Base-by-base conservation (phyloP, 805 yeast species). In the Candida saitoana region DNA sequence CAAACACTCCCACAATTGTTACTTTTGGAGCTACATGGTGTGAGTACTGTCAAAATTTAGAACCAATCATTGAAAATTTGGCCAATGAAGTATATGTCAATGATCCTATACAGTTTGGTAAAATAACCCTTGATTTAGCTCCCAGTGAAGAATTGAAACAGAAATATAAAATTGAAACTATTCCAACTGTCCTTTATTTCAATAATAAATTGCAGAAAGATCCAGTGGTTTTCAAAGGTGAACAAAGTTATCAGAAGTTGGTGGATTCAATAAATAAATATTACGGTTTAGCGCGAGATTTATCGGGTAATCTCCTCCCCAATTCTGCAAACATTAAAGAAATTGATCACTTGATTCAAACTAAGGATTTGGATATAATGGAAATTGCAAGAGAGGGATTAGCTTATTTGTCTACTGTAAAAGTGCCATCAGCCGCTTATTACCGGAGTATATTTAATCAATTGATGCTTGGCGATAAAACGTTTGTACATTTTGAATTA, bases 1-100 rank as follows among this genome's bases (percentile, higher is more conserved):
- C 62, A 18, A 44, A 54, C 20, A 49, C 49, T 32, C 67, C 71
- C 14, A 50, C 64, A 0, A 55, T 83, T 30, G 70, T 83, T 17
- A 71, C 77, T 2, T 76, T 83, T 51, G 75, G 85, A 4, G 79
- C 83, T 12, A 65, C 72, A 31, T 76, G 84, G 82, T 80, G 87
- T 55, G 73, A 67, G 16, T 73, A 76, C 54, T 81, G 87, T 62
- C 68, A 74, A 57, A 59, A 63, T 15, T 60, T 81, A 49, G 65
- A 69, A 43, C 83, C 84, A 2, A 60, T 57, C 7, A 77, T 78
- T 66, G 73, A 68, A 34, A 47, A 61, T 38, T 60, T 80, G 39
- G 82, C 85, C 4, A 55, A 60, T n/a, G 60, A 73, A 2, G 73
- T 74, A 36, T 71, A 62, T 34, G 50, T 49, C 16, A 73, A 59